A percentile compares a stretch with the other conserved stretches of the same genome.
Evolutionary conservation across 768 basidiomycete genomes (phyloP).

Genomic region (Boletus rufocinnamomeus): DNA sequence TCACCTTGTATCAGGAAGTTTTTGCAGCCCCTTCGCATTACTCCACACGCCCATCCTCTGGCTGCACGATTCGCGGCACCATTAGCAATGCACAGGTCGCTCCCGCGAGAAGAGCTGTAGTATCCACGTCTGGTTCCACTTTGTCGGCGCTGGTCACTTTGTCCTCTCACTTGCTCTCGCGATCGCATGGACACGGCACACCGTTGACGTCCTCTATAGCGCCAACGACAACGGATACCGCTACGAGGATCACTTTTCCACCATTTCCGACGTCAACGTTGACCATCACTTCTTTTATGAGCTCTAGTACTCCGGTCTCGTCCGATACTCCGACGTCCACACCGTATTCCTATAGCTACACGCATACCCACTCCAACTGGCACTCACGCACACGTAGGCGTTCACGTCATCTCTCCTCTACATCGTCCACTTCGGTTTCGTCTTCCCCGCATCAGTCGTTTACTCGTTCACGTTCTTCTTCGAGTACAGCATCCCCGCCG

Average conservation of each 20-base stretch:
- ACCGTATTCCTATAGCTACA: neutral
- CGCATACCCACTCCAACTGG: neutral
- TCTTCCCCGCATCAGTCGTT: neutral
- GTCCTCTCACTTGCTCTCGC: neutral
- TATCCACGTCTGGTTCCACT: slow-evolving; percentile 14
- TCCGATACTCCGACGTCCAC: neutral
- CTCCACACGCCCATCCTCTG: slow-evolving; percentile 57
- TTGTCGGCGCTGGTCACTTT: neutral
- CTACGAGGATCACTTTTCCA: slow-evolving; percentile 14
- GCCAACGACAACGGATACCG: slow-evolving; percentile 2
- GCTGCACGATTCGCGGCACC: slow-evolving; percentile 54
- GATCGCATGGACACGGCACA: neutral
- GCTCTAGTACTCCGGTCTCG: neutral
- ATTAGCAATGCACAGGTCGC: slow-evolving; percentile 48
- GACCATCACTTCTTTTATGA: neutral
- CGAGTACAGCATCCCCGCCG: neutral
- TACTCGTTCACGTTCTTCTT: neutral
- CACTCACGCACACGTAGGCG: neutral
- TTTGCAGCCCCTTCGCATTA: slow-evolving; percentile 56
- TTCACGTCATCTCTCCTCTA: neutral
- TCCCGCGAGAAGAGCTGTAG: slow-evolving; percentile 31
- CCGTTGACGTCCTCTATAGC: neutral
- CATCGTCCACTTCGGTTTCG: neutral
- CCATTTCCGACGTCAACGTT: slow-evolving; percentile 2
- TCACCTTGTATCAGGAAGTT: slow-evolving; percentile 67